Evolutionary conservation across 1,284 basidiomycete species (phyloP), one percentile per base, ranked within the genome.

Genomic region (Clitocybe nebularis): DNA sequence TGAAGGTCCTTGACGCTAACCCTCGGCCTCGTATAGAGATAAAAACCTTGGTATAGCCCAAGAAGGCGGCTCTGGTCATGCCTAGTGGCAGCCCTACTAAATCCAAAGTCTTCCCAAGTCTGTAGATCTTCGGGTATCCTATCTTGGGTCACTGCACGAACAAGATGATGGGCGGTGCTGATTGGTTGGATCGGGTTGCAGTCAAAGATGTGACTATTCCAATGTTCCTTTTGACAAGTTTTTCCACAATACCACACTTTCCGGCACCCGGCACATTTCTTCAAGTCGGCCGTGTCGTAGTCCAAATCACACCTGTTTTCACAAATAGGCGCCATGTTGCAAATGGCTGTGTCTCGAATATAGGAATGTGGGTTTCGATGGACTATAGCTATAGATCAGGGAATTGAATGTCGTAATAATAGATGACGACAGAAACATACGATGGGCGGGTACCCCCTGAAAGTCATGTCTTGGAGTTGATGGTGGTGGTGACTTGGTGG

Each of bases 101-200:
- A 70, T 4, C 66, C 66, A 41, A 62, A 71, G 40, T 71, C 67
- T 16, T 46, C 24, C 16, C 52, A 44, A 5, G 67, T 68, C 41
- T 64, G 58, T 2, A 38, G 28, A 45, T 68, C 53, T 5, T 53
- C 45, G 5, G 66, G 67, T 5, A 64, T 17, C 14, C 44, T 13
- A 41, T 65, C 51, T 16, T 36, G 6, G 9, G 32, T 11, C 10
- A 50, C 51, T n/a, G 61, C 63, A 3, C 42, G 51, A 2, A 47
- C 54, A 21, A 70, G 59, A 33, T 54, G 50, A 44, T 69, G 52
- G 5, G 61, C 64, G 1, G 64, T 65, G 34, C 50, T 62, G 36
- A 67, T 56, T 1, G 57, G 49, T 19, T 49, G 41, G 4, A 39
- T 44, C 1, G 54, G 50, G 16, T 64, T 60, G 49, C 66, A 69